Base-by-base conservation (phyloP, 1,284 basidiomycete genomes). In the Laetiporus sulphureus region DNA sequence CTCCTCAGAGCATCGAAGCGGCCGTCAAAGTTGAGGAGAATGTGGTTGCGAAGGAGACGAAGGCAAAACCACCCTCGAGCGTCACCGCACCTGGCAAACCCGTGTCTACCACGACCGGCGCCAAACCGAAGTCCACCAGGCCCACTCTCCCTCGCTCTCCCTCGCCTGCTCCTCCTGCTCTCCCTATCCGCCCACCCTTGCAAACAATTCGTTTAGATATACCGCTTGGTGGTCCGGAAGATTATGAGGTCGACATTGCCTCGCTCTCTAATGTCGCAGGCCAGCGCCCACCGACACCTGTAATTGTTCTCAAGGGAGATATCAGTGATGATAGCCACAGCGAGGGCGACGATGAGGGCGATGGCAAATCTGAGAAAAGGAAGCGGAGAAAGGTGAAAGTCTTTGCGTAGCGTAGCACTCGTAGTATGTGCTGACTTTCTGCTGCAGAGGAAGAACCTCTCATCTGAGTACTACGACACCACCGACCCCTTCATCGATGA, bases 401-500 rank as follows among this genome's bases (percentile, higher is more conserved):
- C n/a, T n/a, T n/a, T n/a, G n/a, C n/a, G n/a, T n/a, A n/a, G n/a
- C n/a, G n/a, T n/a, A n/a, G n/a, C n/a, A n/a, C n/a, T n/a, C n/a
- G n/a, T n/a, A n/a, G n/a, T n/a, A n/a, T n/a, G n/a, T n/a, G n/a
- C n/a, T n/a, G n/a, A n/a, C n/a, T n/a, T n/a, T n/a, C n/a, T n/a
- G n/a, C n/a, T 44, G 45, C 53, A 74, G 70, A 75, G 77, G 61
- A 81, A 83, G 63, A 76, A 72, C 42, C 65, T 68, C 3, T 67
- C 68, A 0, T 62, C 75, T 18, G 83, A 87, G 50, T 84, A 86
- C 57, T 99, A 99, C 69, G 94, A 99, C 65, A 72, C 84, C 15
- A 71, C 75, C 1, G 95, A 99, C 65, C 88, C 91, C 0, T 98
- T 98, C 66, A 97, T 99, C 57, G 95, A 99, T 69, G 95, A 99